Percentiles rank a stretch among this genome's conserved stretches.
These are phyloP conservation scores for Aeschynomene evenia DNA, from an alignment of 306 rosid genomes.

Conservation along the genomic window DNA sequence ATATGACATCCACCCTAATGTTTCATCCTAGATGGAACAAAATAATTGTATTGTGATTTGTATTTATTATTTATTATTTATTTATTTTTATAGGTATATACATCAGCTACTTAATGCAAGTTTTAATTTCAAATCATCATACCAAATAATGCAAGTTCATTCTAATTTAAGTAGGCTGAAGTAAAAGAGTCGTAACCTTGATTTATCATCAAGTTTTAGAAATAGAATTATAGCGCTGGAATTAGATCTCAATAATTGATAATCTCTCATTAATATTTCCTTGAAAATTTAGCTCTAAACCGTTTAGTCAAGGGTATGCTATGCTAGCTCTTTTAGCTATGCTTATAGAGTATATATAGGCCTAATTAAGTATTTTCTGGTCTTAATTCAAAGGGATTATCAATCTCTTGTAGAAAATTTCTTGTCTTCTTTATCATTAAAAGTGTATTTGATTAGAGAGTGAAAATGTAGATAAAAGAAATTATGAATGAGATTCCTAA, in stretches of 20 bases:
- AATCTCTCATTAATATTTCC: constrained; percentile 1
- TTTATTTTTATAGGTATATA: too few relatives aligned
- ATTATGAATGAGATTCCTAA: too few relatives aligned
- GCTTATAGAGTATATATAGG: background rate
- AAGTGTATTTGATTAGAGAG: too few relatives aligned
- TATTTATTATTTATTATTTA: too few relatives aligned
- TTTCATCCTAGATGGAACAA: background rate
- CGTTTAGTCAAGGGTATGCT: background rate
- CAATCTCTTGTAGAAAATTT: too few relatives aligned
- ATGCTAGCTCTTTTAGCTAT: background rate
- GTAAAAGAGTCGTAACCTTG: background rate
- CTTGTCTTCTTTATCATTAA: too few relatives aligned
- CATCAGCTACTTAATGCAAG: constrained; percentile 10
- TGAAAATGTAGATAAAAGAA: too few relatives aligned
- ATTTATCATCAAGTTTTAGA: constrained; percentile 7
- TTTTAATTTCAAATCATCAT: too few relatives aligned
- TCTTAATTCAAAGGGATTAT: background rate
- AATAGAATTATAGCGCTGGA: background rate
- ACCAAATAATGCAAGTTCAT: too few relatives aligned
- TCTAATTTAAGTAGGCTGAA: constrained; percentile 1
- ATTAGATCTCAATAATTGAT: constrained; percentile 1
- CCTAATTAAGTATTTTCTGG: background rate
- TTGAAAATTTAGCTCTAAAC: background rate
- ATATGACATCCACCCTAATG: background rate
- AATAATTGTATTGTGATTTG: background rate